phyloP scores from a whole-genome alignment of 371 early-diverging fungal species.

The Mortierella polycephala region DNA sequence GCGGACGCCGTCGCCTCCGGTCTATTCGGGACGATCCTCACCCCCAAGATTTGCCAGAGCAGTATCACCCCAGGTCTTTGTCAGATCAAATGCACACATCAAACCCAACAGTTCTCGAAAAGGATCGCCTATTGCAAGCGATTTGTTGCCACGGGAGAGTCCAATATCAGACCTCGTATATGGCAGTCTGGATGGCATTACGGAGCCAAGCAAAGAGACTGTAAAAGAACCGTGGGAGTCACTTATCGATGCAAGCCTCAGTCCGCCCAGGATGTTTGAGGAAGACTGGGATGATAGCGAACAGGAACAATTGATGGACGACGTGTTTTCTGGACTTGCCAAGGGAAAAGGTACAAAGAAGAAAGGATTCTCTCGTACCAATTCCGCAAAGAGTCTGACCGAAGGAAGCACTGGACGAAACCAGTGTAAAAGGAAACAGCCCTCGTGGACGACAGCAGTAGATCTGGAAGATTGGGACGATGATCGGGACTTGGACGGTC shows the following conservation, averaged over 20 bases:
- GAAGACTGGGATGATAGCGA: slow-evolving; percentile 14
- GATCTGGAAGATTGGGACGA: slow-evolving; percentile 9
- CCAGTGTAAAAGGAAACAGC: neutral
- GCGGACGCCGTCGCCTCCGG: no score
- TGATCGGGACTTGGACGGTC: neutral
- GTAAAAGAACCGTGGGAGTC: neutral
- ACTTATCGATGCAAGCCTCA: slow-evolving; percentile 14
- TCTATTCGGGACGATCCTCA: no score
- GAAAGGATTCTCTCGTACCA: neutral
- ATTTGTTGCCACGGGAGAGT: slow-evolving; percentile 8
- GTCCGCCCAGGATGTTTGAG: slow-evolving; percentile 14
- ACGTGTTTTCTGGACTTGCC: slow-evolving; percentile 6
- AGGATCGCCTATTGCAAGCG: slow-evolving; percentile 10
- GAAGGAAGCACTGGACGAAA: neutral
- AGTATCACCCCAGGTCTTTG: neutral
- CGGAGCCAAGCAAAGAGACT: neutral
- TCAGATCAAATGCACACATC: neutral
- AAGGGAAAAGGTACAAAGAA: neutral
- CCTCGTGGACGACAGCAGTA: neutral
- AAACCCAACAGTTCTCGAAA: neutral
- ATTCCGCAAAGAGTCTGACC: neutral
- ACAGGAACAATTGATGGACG: slow-evolving; percentile 18
- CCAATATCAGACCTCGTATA: no score
- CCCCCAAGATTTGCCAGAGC: neutral
- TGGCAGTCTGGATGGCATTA: neutral